Conservation (phyloP, 495 filamentous ascomycete species). For the Annulohypoxylon nitens region DNA sequence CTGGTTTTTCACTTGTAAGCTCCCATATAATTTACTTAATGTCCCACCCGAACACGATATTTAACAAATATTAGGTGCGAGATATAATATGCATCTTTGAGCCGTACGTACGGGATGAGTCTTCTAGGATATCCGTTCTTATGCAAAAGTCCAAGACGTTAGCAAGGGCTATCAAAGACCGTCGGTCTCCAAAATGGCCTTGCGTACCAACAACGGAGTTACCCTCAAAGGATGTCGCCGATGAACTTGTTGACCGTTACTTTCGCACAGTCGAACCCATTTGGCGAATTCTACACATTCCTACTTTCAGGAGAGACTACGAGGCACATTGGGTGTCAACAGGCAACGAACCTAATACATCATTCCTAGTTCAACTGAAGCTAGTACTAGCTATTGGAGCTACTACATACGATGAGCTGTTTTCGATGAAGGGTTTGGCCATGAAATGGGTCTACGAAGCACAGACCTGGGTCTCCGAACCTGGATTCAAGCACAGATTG, state of each 20-base stretch:
- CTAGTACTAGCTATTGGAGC: constrained; percentile 74
- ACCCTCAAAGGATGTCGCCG: constrained; percentile 62
- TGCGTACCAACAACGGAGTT: constrained; percentile 51
- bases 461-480: constrained; percentile 70
- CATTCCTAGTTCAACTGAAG: constrained; percentile 71
- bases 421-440: constrained; percentile 63
- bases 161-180: constrained; percentile 61
- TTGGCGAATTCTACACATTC: constrained; percentile 67
- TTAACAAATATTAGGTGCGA: constrained; percentile 53
- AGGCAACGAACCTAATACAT: constrained; percentile 15
- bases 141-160: constrained; percentile 62
- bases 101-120: constrained; percentile 51
- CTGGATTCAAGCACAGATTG: constrained; percentile 65
- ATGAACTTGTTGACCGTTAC: constrained; percentile 65
- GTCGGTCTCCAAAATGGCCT: constrained; percentile 59
- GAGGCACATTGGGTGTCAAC: constrained; percentile 56
- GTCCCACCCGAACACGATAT: not conserved
- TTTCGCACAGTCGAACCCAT: constrained; percentile 64
- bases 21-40: not conserved
- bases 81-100: constrained; percentile 58
- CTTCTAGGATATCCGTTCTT: constrained; percentile 45
- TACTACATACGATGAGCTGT: constrained; percentile 65
- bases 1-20: constrained; percentile 58
- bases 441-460: constrained; percentile 74
- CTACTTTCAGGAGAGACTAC: constrained; percentile 66